Conservation (phyloP, 345 rosid genomes). For the Euphorbia pulcherrima region DNA sequence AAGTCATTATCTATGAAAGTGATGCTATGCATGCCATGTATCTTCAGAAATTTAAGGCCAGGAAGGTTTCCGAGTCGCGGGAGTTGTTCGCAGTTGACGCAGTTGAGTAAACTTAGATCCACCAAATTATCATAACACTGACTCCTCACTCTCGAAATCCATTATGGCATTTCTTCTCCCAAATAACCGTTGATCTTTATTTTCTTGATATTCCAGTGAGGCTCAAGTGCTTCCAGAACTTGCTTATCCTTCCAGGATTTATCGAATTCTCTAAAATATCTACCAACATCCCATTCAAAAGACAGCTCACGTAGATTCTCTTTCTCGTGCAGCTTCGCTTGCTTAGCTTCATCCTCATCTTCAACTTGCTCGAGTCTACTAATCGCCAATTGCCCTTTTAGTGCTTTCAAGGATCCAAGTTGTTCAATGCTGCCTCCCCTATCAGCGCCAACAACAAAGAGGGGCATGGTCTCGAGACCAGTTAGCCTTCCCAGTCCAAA, state of each 20-base stretch:
- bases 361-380: conserved; percentile 13
- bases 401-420: too few relatives aligned
- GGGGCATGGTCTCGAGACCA: conserved; percentile 8
- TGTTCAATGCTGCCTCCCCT: too few relatives aligned
- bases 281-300: neutral
- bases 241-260: conserved; percentile 3
- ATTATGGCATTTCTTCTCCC: conserved; percentile 16
- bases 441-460: too few relatives aligned
- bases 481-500: conserved; percentile 1
- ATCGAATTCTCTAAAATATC: neutral
- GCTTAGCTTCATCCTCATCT: conserved; percentile 13
- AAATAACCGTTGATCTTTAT: conserved; percentile 7
- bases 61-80: conserved; percentile 25
- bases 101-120: conserved; percentile 2
- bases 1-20: conserved; percentile 6
- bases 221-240: conserved; percentile 23
- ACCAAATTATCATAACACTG: conserved; percentile 10
- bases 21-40: neutral
- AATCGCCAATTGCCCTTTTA: neutral
- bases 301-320: neutral
- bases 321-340: conserved; percentile 6
- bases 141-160: neutral
- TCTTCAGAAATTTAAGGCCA: conserved; percentile 4
- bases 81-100: conserved; percentile 12
- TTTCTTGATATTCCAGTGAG: conserved; percentile 7